Evolutionary conservation across 2,329 filamentous ascomycete genomes (phyloP).

Genomic region (Teratosphaeria zuluensis): DNA sequence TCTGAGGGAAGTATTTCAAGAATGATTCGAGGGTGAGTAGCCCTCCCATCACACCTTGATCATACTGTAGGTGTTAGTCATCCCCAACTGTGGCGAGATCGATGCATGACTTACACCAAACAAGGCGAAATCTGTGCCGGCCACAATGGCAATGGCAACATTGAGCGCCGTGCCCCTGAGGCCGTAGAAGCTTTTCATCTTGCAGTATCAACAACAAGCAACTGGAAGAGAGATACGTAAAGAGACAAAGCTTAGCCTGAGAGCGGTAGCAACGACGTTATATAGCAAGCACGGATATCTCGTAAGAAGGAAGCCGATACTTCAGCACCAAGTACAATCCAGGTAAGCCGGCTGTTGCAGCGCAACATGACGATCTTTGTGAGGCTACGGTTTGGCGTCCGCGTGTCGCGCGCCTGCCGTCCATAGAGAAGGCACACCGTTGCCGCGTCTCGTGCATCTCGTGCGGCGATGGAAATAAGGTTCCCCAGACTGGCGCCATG

Average conservation of each 20-base stretch:
- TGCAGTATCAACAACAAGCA: background rate
- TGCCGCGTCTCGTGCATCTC: background rate
- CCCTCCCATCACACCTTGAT: conserved; percentile 34
- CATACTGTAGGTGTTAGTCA: background rate
- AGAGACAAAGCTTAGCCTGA: background rate
- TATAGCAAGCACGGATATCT: background rate
- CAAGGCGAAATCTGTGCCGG: conserved; percentile 22
- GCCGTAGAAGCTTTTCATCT: conserved; percentile 26
- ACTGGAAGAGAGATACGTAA: background rate
- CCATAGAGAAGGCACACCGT: background rate
- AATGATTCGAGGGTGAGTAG: conserved; percentile 35
- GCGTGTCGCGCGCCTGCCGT: background rate
- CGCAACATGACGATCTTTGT: background rate
- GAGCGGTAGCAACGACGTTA: background rate
- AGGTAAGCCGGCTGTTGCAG: background rate
- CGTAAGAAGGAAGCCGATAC: background rate
- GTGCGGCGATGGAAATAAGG: background rate
- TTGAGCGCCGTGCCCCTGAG: conserved; percentile 32
- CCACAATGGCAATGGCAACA: conserved; percentile 33
- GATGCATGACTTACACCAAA: conserved; percentile 11
- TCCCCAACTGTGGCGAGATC: background rate
- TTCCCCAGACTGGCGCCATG: background rate
- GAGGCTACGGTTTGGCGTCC: background rate
- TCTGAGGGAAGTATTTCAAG: conserved; percentile 32
- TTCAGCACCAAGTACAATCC: background rate